phyloP scores from a whole-genome alignment of 495 filamentous ascomycete species.

The Amorphotheca resinae region DNA sequence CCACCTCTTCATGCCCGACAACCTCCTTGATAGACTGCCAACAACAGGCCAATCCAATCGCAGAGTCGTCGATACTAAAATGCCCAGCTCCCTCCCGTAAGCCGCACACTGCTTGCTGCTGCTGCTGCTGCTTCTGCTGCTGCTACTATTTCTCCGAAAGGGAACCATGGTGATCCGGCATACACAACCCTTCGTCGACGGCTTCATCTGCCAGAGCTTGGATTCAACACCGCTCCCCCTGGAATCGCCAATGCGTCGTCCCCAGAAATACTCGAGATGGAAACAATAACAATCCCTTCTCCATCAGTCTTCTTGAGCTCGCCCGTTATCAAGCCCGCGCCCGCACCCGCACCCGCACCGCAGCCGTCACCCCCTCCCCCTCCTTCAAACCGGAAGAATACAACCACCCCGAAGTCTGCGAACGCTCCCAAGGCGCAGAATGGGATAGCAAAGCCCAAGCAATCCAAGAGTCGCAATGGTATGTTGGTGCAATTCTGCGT shows the following conservation, averaged over 20 bases:
- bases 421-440: conserved; percentile 23
- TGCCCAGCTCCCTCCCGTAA: no score
- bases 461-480: conserved; percentile 80
- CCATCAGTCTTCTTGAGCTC: conserved; percentile 47
- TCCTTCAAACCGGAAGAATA: conserved; percentile 22
- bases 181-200: conserved; percentile 5
- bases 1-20: no score
- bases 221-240: neutral
- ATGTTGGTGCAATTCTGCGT: conserved; percentile 14
- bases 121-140: neutral
- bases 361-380: no score
- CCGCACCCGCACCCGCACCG: conserved; percentile 24
- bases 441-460: conserved; percentile 50
- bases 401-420: conserved; percentile 3
- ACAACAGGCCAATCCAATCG: no score
- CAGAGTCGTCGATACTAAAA: no score
- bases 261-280: conserved; percentile 30
- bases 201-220: neutral
- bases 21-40: no score
- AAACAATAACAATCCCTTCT: conserved; percentile 51
- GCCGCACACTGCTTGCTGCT: no score
- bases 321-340: conserved; percentile 23
- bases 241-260: conserved; percentile 8
- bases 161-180: conserved; percentile 3
- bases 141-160: neutral